A percentile compares a stretch with the other conserved stretches of the same genome.
phyloP scores from a whole-genome alignment of 208 protist genomes.

The Sergeia podlipaevii region DNA sequence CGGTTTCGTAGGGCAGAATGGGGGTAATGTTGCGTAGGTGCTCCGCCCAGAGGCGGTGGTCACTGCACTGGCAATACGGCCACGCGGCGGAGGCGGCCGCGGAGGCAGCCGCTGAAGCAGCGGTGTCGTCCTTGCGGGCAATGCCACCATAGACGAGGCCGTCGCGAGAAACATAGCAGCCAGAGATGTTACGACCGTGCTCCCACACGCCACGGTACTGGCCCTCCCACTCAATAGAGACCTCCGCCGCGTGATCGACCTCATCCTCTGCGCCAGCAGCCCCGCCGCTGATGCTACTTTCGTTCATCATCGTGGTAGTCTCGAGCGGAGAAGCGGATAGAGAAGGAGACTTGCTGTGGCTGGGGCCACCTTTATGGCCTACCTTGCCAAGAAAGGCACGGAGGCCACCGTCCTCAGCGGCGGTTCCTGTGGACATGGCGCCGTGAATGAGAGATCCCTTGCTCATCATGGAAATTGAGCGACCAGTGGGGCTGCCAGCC shows the following conservation, averaged over 20 bases:
- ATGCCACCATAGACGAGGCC: conserved; percentile 62
- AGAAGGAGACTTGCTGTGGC: too few relatives aligned
- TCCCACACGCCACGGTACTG: conserved; percentile 86
- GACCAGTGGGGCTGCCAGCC: too few relatives aligned
- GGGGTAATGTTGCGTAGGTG: conserved; percentile 77
- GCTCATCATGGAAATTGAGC: too few relatives aligned
- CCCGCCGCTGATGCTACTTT: too few relatives aligned
- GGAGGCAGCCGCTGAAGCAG: neutral
- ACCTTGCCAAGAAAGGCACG: too few relatives aligned
- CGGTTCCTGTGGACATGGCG: too few relatives aligned
- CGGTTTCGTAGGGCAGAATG: conserved; percentile 63
- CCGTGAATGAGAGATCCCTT: too few relatives aligned
- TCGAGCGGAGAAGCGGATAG: too few relatives aligned
- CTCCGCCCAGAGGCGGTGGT: conserved; percentile 84
- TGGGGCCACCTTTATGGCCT: too few relatives aligned
- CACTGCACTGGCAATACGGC: conserved; percentile 77
- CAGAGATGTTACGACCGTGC: conserved; percentile 53
- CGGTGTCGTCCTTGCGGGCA: conserved; percentile 1
- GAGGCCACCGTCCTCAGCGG: too few relatives aligned
- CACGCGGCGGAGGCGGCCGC: conserved; percentile 25
- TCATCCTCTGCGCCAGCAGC: neutral
- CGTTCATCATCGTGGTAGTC: neutral
- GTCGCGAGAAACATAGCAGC: conserved; percentile 83
- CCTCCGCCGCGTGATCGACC: conserved; percentile 2
- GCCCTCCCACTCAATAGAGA: conserved; percentile 31